These are phyloP conservation scores for Clavispora vitiphila DNA, from an alignment of 805 yeast species.

Conservation along the genomic window DNA sequence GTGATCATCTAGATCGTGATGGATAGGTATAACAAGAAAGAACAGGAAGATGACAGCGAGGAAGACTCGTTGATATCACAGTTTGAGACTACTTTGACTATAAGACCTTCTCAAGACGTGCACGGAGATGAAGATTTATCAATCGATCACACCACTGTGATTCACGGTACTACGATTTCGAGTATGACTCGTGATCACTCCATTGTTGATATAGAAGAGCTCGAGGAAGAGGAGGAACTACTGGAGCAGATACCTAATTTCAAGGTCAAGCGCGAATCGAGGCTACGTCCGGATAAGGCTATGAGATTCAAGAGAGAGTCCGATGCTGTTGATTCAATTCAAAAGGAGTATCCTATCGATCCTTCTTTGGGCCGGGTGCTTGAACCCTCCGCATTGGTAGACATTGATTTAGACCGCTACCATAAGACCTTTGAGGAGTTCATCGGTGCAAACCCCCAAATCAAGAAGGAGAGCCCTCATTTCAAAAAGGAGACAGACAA, in stretches of 20 bases:
- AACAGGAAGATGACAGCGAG: conserved; percentile 9
- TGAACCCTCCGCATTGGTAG: conserved; percentile 33
- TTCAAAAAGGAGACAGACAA: conserved; percentile 35
- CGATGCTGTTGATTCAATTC: not conserved
- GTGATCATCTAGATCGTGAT: not conserved
- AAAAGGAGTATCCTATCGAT: not conserved
- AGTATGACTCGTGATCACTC: conserved; percentile 27
- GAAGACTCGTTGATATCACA: conserved; percentile 25
- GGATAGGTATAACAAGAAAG: conserved; percentile 3
- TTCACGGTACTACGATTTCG: conserved; percentile 20
- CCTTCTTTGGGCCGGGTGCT: conserved; percentile 12
- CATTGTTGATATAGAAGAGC: conserved; percentile 29
- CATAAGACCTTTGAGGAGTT: conserved; percentile 41
- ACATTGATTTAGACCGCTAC: conserved; percentile 31
- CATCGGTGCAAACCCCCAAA: conserved; percentile 38
- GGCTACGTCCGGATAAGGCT: conserved; percentile 23
- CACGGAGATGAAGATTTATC: conserved; percentile 32
- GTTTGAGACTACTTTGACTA: conserved; percentile 41
- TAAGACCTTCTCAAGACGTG: conserved; percentile 32
- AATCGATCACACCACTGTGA: conserved; percentile 35
- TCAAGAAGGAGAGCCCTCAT: conserved; percentile 35
- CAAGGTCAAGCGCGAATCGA: conserved; percentile 27
- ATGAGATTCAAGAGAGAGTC: conserved; percentile 8
- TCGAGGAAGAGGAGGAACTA: conserved; percentile 30
- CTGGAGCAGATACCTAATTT: conserved; percentile 35